A percentile compares a stretch with the other conserved stretches of the same genome.
phyloP scores from a whole-genome alignment of 2,329 filamentous ascomycete genomes.

The Epichloe coenophiala region DNA sequence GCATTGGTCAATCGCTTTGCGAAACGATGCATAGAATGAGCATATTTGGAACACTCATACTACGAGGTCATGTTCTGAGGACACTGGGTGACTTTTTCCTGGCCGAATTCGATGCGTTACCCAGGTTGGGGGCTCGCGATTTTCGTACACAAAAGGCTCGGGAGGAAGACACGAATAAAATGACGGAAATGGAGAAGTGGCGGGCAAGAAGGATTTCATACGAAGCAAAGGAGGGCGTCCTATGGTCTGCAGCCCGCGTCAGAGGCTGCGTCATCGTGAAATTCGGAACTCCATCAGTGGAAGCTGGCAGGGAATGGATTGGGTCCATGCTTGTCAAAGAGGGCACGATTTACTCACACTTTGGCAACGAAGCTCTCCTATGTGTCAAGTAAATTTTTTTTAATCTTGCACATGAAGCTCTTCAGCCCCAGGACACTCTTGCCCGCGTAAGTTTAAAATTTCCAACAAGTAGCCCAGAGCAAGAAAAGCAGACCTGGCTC shows the following conservation, averaged over 20 bases:
- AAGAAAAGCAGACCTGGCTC: too few relatives aligned
- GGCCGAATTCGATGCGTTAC: slow-evolving; percentile 61
- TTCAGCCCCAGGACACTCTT: too few relatives aligned
- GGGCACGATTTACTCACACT: slow-evolving; percentile 54
- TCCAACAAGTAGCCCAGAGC: too few relatives aligned
- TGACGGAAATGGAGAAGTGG: slow-evolving; percentile 37
- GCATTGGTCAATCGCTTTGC: slow-evolving; percentile 28
- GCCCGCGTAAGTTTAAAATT: too few relatives aligned
- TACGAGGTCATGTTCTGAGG: slow-evolving; percentile 59
- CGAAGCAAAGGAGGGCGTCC: slow-evolving; percentile 48
- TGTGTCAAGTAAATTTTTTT: slow-evolving; percentile 43
- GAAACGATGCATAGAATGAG: slow-evolving; percentile 62
- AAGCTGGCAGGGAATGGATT: slow-evolving; percentile 71
- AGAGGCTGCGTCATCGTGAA: slow-evolving; percentile 83
- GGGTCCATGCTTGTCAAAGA: slow-evolving; percentile 61
- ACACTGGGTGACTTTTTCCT: slow-evolving; percentile 61
- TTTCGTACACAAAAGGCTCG: slow-evolving; percentile 47
- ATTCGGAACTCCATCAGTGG: slow-evolving; percentile 70
- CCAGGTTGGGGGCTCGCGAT: slow-evolving; percentile 70
- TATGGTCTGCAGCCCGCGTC: slow-evolving; percentile 74
- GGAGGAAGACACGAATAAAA: slow-evolving; percentile 19
- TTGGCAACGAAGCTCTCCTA: slow-evolving; percentile 70
- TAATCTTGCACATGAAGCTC: background rate
- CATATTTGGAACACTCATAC: slow-evolving; percentile 72
- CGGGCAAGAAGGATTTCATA: slow-evolving; percentile 38